Evolutionary conservation across 768 basidiomycete species (phyloP), one percentile per base, ranked within the genome.

Genomic region (Tricholoma sp.): DNA sequence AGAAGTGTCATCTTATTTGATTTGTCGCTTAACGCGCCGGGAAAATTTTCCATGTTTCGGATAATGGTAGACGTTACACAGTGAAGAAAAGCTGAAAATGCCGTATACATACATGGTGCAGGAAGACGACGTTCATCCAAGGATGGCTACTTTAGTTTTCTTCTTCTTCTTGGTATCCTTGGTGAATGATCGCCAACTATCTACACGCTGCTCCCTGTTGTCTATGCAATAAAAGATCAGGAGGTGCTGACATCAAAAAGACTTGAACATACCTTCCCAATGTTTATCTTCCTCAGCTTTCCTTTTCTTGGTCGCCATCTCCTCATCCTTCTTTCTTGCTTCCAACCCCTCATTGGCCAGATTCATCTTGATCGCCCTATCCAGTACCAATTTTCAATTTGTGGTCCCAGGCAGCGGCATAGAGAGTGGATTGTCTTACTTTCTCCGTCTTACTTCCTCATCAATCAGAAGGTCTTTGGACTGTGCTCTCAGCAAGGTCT

Each of bases 271-370:
- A 93, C 93, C 91, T 78, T 96, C 94, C 94, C 94, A 97, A 24
- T 70, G 74, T 63, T 85, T 88, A 63, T 95, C 91, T 6, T 94
- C 91, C 62, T 95, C 92, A 1, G 80, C 88, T 72, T 96, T 96
- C 53, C 94, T 80, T 70, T 96, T 96, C 74, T 72, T 85, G 34
- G 83, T 65, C 20, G 77, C 72, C 10, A 88, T 78, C 62, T 94
- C 94, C 56, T 93, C 91, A 52, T 97, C 94, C 67, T 92, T 94
- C 78, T 88, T 91, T 64, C 86, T 80, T n/a, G 94, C 94, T 67
- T 96, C 94, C 4, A 94, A 74, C 3, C 93, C 93, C 69, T 94
- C 92, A 62, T 94, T 94, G 7, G 92, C 92, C 54, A 94, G 70
- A 66, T 92, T 92, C 84, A 93, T 85, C 76, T 94, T 94, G 64